Evolutionary conservation across 768 basidiomycete species (phyloP).

Genomic region (Psilocybe azurescens): DNA sequence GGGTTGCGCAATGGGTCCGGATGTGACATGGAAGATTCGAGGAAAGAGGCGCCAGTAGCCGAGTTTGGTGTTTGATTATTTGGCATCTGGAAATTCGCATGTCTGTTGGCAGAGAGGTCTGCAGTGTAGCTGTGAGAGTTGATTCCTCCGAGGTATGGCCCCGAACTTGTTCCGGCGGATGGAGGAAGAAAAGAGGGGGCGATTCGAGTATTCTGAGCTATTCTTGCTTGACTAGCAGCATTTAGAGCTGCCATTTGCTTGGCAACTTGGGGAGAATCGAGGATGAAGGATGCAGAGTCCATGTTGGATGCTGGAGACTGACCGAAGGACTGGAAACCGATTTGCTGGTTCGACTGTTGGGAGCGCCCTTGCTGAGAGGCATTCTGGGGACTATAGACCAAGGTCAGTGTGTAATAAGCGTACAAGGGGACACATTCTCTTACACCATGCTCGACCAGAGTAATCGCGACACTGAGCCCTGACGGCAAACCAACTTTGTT

Average conservation of each 20-base stretch:
- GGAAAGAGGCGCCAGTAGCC: slow-evolving; percentile 41
- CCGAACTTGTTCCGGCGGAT: slow-evolving; percentile 68
- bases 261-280: slow-evolving; percentile 70
- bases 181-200: slow-evolving; percentile 34
- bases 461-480: slow-evolving; percentile 5
- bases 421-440: slow-evolving; percentile 23
- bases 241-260: slow-evolving; percentile 85
- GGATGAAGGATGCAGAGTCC: slow-evolving; percentile 48
- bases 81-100: slow-evolving; percentile 51
- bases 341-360: slow-evolving; percentile 34
- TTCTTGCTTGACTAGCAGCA: slow-evolving; percentile 64
- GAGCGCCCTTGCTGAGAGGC: slow-evolving; percentile 35
- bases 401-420: slow-evolving; percentile 3
- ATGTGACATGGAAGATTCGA: slow-evolving; percentile 46
- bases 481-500: slow-evolving; percentile 7
- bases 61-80: slow-evolving; percentile 43
- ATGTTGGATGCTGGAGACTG: slow-evolving; percentile 37
- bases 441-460: slow-evolving; percentile 35
- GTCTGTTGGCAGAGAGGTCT: slow-evolving; percentile 38
- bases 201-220: slow-evolving; percentile 54
- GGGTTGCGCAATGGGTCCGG: slow-evolving; percentile 43
- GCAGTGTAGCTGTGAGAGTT: slow-evolving; percentile 47
- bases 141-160: slow-evolving; percentile 70
- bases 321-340: slow-evolving; percentile 37
- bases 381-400: slow-evolving; percentile 18